Evolutionary conservation across 2,329 filamentous ascomycete genomes (phyloP), one percentile per base, ranked within the genome.

Genomic region (Aspergillus clavatus): DNA sequence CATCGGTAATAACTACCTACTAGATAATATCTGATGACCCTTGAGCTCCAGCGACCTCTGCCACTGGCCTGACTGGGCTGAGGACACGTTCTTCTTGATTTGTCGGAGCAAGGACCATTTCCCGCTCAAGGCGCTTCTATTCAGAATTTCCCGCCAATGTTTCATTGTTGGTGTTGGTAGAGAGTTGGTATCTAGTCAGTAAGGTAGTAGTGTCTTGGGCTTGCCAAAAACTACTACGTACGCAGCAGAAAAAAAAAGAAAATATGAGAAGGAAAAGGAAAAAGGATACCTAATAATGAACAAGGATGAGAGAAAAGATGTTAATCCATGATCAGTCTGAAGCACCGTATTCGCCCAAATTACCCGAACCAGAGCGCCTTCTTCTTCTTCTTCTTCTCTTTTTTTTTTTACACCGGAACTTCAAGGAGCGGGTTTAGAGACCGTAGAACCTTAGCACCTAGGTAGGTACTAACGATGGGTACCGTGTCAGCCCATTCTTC

Each of bases 111-210:
- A 35, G 16, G 51, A 47, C 53, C 42, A 29, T 44, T 36, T 49
- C 43, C 45, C 48, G 31, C 31, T 41, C 45, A 40, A 42, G 44
- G 45, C 51, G 45, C 47, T 47, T 44, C 45, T 14, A 45, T 40
- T 33, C 37, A 38, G 23, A 40, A 31, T 45, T 42, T 43, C 42
- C 44, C 41, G 36, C 45, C 48, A 52, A 45, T 49, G 42, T 52
- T 54, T 51, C 43, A 41, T 22, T 36, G 39, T 46, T 47, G 45
- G 43, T 40, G 38, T 44, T 52, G 36, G 43, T 40, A 18, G 7
- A n/a, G 10, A 19, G n/a, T 24, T 24, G 23, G 23, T 5, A 24
- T 4, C 8, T 24, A 16, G 6, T n/a, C n/a, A n/a, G n/a, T n/a
- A 16, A 35, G 14, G 16, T 19, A n/a, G n/a, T n/a, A n/a, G n/a